Evolutionary conservation across 495 filamentous ascomycete genomes (phyloP).

Genomic region (Hyphodiscus hymeniophilus): DNA sequence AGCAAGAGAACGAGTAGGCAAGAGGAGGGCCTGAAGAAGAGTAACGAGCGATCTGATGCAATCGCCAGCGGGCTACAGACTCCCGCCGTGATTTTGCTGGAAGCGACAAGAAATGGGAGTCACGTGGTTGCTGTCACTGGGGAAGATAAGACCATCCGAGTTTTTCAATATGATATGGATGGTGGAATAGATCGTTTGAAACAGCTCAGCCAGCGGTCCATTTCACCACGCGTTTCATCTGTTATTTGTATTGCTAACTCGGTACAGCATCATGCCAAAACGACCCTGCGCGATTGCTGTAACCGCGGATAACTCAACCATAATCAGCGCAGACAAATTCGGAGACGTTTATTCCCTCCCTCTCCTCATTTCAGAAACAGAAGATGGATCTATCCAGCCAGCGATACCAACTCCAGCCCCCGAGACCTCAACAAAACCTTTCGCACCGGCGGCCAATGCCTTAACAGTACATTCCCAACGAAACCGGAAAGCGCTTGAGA

Average conservation of each 20-base stretch:
- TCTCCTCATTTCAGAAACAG: constrained; percentile 34
- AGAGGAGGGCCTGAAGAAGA: constrained; percentile 9
- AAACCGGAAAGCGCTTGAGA: constrained; percentile 65
- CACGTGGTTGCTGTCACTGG: constrained; percentile 71
- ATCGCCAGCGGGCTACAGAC: constrained; percentile 21
- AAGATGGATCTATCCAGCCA: neutral
- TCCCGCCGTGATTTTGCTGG: constrained; percentile 47
- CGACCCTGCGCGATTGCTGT: constrained; percentile 68
- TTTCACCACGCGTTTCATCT: neutral
- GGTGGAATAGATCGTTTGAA: constrained; percentile 41
- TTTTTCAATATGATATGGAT: constrained; percentile 56
- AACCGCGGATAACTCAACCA: constrained; percentile 55
- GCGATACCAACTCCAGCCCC: neutral
- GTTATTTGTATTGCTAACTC: constrained; percentile 7
- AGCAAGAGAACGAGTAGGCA: constrained; percentile 2
- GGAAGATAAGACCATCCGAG: constrained; percentile 84
- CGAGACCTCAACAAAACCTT: constrained; percentile 22
- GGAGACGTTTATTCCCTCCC: constrained; percentile 93
- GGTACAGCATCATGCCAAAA: constrained; percentile 73
- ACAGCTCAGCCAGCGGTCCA: constrained; percentile 66
- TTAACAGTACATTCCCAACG: constrained; percentile 78
- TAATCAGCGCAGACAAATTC: constrained; percentile 86
- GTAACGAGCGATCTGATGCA: constrained; percentile 11
- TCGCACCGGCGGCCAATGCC: constrained; percentile 53
- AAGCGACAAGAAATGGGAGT: constrained; percentile 48